Percentiles rank a stretch among this genome's conserved stretches.
Conservation (phyloP, 139 green algal species). For the Volvox reticuliferus region DNA sequence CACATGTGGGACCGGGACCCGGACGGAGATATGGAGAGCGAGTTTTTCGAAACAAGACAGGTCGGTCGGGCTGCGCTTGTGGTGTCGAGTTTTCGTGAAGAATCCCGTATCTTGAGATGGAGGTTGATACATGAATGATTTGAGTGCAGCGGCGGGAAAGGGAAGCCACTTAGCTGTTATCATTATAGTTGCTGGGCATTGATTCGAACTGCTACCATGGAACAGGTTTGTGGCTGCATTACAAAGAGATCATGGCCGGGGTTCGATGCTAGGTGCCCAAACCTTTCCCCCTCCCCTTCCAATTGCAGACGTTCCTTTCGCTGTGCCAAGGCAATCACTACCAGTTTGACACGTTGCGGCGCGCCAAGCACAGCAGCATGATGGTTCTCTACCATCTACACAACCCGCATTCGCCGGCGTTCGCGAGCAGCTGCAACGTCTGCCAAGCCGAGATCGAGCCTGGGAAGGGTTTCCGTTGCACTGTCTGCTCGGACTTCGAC, state of each 20-base stretch:
- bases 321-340: slow-evolving; percentile 99
- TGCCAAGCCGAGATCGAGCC: slow-evolving; percentile 92
- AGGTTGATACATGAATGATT: too few relatives aligned
- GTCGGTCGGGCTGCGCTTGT: slow-evolving; percentile 30
- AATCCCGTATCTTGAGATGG: too few relatives aligned
- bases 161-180: too few relatives aligned
- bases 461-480: slow-evolving; percentile 92
- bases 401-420: slow-evolving; percentile 87
- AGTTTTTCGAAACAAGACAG: slow-evolving; percentile 97
- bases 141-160: too few relatives aligned
- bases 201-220: too few relatives aligned
- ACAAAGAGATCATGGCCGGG: too few relatives aligned
- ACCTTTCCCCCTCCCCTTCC: background rate
- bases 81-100: too few relatives aligned
- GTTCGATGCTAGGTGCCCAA: too few relatives aligned
- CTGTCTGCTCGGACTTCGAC: slow-evolving; percentile 94
- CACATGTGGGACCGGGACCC: slow-evolving; percentile 52
- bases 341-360: slow-evolving; percentile 98
- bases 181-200: too few relatives aligned
- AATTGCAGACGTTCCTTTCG: slow-evolving; percentile 86
- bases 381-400: slow-evolving; percentile 99
- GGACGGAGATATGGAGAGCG: slow-evolving; percentile 82
- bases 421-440: slow-evolving; percentile 90
- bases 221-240: too few relatives aligned
- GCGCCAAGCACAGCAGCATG: slow-evolving; percentile 98